Evolutionary conservation across 2,329 filamentous ascomycete genomes (phyloP).

Genomic region (Podosphaera xanthii): DNA sequence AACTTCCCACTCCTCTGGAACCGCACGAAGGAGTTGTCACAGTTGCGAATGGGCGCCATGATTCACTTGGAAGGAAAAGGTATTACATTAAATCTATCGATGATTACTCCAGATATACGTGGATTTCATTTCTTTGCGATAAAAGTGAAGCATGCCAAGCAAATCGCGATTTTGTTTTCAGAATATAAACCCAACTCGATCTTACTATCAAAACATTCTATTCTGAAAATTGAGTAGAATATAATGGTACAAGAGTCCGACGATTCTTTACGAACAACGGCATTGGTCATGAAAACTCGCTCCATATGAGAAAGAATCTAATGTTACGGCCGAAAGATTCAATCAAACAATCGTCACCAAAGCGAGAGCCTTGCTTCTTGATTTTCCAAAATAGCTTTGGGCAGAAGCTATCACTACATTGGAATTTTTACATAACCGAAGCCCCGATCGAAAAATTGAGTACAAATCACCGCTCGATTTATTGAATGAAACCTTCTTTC

Average conservation of each 20-base stretch:
- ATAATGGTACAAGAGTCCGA: background rate
- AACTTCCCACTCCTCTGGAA: background rate
- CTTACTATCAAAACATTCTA: background rate
- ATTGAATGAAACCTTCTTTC: background rate
- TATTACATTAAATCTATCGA: conserved; percentile 1
- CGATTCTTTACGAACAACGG: background rate
- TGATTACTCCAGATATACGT: background rate
- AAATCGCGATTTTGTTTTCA: background rate
- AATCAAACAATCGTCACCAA: background rate
- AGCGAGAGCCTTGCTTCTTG: background rate
- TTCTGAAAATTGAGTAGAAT: background rate
- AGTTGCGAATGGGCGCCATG: background rate
- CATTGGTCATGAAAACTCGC: background rate
- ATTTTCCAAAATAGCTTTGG: background rate
- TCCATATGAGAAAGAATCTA: background rate
- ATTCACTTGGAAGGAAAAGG: background rate
- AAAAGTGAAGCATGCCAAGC: background rate
- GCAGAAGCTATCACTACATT: background rate
- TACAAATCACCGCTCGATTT: background rate
- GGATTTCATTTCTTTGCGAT: background rate
- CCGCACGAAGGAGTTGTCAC: background rate
- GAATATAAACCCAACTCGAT: background rate
- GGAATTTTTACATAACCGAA: background rate
- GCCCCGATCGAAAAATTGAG: background rate
- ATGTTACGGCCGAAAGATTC: background rate